phyloP scores from a whole-genome alignment of 2,329 filamentous ascomycete species.

The Alternaria brassicae region DNA sequence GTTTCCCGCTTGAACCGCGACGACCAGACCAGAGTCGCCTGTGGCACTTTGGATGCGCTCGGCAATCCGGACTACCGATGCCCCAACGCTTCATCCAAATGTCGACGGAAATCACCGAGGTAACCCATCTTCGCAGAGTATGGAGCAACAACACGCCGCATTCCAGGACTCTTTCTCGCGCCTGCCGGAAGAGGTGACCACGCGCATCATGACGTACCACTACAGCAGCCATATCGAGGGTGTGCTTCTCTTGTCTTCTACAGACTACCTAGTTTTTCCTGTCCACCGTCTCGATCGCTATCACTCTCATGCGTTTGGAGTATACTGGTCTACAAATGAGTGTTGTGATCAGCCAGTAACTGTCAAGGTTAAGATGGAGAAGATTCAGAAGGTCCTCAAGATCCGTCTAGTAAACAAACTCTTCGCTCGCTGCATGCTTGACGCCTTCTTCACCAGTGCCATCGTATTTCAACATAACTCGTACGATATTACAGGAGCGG shows the following conservation, averaged over 20 bases:
- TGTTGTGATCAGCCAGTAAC: neutral
- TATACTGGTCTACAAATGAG: neutral
- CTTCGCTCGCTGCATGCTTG: neutral
- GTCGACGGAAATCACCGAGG: neutral
- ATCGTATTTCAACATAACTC: neutral
- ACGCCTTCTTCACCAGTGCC: neutral
- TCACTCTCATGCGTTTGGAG: neutral
- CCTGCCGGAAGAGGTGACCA: neutral
- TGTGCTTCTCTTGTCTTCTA: neutral
- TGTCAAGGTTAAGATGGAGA: neutral
- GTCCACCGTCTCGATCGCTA: no score
- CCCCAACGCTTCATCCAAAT: neutral
- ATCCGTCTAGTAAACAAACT: neutral
- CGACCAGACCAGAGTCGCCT: neutral
- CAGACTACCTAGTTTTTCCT: no score
- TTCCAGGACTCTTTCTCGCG: neutral
- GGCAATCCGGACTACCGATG: neutral
- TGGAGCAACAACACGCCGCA: neutral
- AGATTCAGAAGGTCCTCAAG: neutral
- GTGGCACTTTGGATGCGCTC: neutral
- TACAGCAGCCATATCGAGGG: neutral
- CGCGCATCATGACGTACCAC: neutral
- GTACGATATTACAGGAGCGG: neutral
- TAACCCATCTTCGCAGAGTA: neutral
- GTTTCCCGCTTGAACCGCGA: neutral